Base-by-base conservation (phyloP, 495 filamentous ascomycete species). In the Hypoxylon lienhwacheense region DNA sequence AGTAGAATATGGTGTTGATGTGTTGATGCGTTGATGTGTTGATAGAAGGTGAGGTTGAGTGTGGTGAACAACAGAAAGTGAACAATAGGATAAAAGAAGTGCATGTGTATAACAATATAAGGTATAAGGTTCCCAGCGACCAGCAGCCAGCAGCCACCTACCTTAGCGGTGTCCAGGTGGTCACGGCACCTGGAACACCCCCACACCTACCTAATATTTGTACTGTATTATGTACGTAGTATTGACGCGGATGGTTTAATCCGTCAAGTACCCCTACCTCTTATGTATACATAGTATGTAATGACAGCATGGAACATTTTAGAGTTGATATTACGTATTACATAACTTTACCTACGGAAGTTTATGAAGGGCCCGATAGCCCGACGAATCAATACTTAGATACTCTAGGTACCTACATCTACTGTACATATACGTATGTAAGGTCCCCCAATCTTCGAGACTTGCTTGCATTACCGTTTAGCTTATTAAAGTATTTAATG, bases 151-250 rank as follows among this genome's bases (percentile, higher is more conserved):
- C 14, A 48, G 14, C 15, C 7, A 42, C 39, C 14, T n/a, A n/a
- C n/a, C n/a, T n/a, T n/a, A n/a, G n/a, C n/a, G n/a, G n/a, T n/a
- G 42, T 41, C 7, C 34, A 47, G 37, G 46, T 59, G 55, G 43
- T 63, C 57, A 61, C 52, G 58, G 37, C 41, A 33, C 58, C 21
- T 52, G 20, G 15, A 46, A 55, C 47, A 51, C 31, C 57, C 57
- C 54, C 49, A 49, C 20, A 29, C 48, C 43, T 43, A 43, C 37
- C 42, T 39, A 52, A 43, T 39, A 52, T 52, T 34, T 29, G n/a
- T n/a, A n/a, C 19, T 46, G 19, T 46, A 35, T 44, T 51, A 45
- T 33, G 16, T 45, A 53, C 25, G 1, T 16, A 2, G 6, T n/a
- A n/a, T n/a, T n/a, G n/a, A n/a, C n/a, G n/a, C n/a, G n/a, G n/a